Conservation (phyloP, 305 asterid genomes). For the Striga hermonthica region DNA sequence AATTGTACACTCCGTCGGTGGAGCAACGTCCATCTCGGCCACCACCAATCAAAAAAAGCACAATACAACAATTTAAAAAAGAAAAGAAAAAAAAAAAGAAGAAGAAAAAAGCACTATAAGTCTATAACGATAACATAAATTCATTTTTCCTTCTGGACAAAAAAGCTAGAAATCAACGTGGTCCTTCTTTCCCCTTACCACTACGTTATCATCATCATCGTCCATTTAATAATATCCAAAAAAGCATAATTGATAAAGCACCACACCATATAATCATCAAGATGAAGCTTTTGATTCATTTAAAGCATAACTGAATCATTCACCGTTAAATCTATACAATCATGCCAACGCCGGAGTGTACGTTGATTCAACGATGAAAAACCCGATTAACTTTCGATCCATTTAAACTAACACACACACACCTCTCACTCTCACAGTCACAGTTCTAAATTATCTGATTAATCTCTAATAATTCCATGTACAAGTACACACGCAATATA, state of each 20-base stretch:
- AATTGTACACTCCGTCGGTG: background rate
- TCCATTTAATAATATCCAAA: constrained; percentile 26
- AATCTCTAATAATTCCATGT: no score
- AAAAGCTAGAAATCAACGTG: constrained; percentile 28
- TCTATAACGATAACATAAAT: constrained; percentile 21
- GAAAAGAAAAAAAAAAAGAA: constrained; percentile 16
- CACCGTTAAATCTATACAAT: background rate
- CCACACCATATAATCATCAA: background rate
- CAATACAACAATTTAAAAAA: background rate
- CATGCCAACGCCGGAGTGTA: no score
- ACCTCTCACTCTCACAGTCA: no score
- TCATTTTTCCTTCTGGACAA: constrained; percentile 24
- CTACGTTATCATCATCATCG: constrained; percentile 30
- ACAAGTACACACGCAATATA: no score
- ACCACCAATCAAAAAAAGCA: constrained; percentile 8
- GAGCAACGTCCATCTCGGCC: constrained; percentile 12
- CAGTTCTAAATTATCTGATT: no score
- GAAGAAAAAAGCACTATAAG: background rate
- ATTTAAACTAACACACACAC: no score
- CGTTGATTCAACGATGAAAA: no score
- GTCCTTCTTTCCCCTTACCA: constrained; percentile 33
- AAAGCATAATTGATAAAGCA: constrained; percentile 17
- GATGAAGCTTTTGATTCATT: no score
- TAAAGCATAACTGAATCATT: background rate
- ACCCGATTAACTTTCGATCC: no score